Percentiles rank a stretch among this genome's conserved stretches.
Evolutionary conservation across 2,329 filamentous ascomycete genomes (phyloP).

Genomic region (Aspergillus persii): DNA sequence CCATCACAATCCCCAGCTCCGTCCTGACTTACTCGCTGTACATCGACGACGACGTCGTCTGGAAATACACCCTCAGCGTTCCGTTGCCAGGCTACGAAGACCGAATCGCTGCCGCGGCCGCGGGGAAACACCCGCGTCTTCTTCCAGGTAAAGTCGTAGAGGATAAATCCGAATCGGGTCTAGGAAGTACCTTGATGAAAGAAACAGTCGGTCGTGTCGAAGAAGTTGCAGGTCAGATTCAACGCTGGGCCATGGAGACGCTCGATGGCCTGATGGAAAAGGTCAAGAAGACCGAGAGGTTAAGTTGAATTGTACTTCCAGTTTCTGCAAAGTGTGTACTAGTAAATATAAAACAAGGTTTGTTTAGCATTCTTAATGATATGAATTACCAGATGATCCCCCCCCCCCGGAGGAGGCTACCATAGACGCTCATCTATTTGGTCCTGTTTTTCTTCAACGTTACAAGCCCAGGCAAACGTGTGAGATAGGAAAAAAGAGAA

Average conservation of each 20-base stretch:
- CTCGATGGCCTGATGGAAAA: constrained; percentile 18
- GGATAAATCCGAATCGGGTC: constrained; percentile 23
- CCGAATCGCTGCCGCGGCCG: constrained; percentile 1
- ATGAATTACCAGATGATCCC: background rate
- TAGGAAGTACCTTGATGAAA: constrained; percentile 22
- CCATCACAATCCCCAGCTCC: constrained; percentile 44
- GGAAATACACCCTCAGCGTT: constrained; percentile 55
- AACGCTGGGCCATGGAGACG: constrained; percentile 6
- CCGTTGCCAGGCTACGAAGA: constrained; percentile 24
- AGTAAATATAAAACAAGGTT: background rate
- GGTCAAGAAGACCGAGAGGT: constrained; percentile 17
- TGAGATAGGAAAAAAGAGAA: background rate
- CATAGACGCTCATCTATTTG: background rate
- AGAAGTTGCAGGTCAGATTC: constrained; percentile 11
- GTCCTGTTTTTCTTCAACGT: background rate
- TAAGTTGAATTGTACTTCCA: constrained; percentile 8
- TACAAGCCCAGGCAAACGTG: background rate
- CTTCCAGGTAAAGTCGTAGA: constrained; percentile 33
- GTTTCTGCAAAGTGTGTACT: too few species aligned
- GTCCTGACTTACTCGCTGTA: constrained; percentile 77
- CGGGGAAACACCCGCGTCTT: constrained; percentile 15
- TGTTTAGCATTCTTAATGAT: background rate
- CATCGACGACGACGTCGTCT: constrained; percentile 74
- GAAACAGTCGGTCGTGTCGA: constrained; percentile 20
- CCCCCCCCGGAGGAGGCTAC: background rate